Evolutionary conservation across 2,329 filamentous ascomycete species (phyloP), one percentile per base, ranked within the genome.

Genomic region (Phaeosphaeriaceae sp.): DNA sequence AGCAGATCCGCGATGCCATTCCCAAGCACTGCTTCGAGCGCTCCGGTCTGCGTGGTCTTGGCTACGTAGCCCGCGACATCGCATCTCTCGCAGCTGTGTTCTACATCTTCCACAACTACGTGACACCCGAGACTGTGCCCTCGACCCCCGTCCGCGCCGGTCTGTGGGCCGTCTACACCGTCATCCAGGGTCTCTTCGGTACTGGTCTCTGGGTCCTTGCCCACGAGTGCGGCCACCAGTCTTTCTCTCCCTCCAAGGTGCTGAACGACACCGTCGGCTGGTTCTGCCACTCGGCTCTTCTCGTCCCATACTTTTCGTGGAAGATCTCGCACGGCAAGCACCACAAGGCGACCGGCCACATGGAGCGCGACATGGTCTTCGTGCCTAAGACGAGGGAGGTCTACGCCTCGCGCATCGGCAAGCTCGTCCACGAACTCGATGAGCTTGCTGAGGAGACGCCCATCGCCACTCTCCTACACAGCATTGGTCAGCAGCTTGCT

Each of bases 271-370:
- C 91, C 24, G 92, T 95, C 57, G 94, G 94, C 73, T 97, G 92
- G 91, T 79, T 97, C 76, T 87, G 92, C 70, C 94, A 98, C 83
- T 97, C 93, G 40, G 80, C 88, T 46, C 88, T 97, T 41, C 85
- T 97, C 56, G 94, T 99, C 49, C 95, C 95, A 21, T 99, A 98
- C 84, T 99, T 97, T 84, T 96, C 92, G 77, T 99, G 95, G 95
- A 96, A 99, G 84, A 93, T 98, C 81, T 97, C 93, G 67, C 95
- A 99, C 83, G 91, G 92, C 84, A 97, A 97, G 88, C 95, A 99
- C 85, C 95, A 99, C 91, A 98, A 98, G 87, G 93, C 93, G 65
- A 99, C 95, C 41, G 95, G 93, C 71, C 88, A 99, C 85, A 89
- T 99, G 82, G 93, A 96, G 82, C 92, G 94, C 69, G 95, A 99